Evolutionary conservation across 2,329 filamentous ascomycete species (phyloP).

Genomic region (Diaporthe citri): DNA sequence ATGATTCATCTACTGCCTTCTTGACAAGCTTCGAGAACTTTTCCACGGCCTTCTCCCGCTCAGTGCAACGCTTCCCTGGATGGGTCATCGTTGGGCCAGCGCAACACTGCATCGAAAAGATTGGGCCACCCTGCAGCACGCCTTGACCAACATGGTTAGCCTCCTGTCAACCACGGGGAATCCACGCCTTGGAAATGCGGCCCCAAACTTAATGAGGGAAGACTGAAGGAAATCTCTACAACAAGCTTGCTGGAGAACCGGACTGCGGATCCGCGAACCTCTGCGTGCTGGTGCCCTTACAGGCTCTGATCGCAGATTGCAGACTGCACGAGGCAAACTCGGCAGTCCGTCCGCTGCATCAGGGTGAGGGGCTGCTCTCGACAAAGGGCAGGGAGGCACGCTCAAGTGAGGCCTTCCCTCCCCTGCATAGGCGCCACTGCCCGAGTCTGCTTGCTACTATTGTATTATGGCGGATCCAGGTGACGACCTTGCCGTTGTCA

Average conservation of each 20-base stretch:
- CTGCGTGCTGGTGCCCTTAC: slow-evolving; percentile 30
- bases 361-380: slow-evolving; percentile 24
- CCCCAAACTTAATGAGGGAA: slow-evolving; percentile 35
- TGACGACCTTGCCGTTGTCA: slow-evolving; percentile 33
- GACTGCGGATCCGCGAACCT: slow-evolving; percentile 32
- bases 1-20: slow-evolving; percentile 29
- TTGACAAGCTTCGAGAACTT: slow-evolving; percentile 37
- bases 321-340: slow-evolving; percentile 33
- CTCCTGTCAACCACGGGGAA: slow-evolving; percentile 35
- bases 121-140: slow-evolving; percentile 38
- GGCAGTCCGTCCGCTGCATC: slow-evolving; percentile 32
- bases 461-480: slow-evolving; percentile 36
- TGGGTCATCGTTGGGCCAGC: slow-evolving; percentile 39
- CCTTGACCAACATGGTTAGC: slow-evolving; percentile 34
- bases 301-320: slow-evolving; percentile 37
- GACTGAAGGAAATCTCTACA: slow-evolving; percentile 26
- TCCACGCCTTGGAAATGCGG: slow-evolving; percentile 34
- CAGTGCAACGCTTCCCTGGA: slow-evolving; percentile 30
- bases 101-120: slow-evolving; percentile 36
- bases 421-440: slow-evolving; percentile 19
- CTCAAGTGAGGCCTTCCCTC: slow-evolving; percentile 20
- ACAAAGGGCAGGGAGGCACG: not conserved
- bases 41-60: slow-evolving; percentile 33
- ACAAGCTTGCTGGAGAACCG: slow-evolving; percentile 25
- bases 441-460: slow-evolving; percentile 29